Evolutionary conservation across 371 early-diverging fungal species (phyloP).

Genomic region (Syncephalastrum sp.): DNA sequence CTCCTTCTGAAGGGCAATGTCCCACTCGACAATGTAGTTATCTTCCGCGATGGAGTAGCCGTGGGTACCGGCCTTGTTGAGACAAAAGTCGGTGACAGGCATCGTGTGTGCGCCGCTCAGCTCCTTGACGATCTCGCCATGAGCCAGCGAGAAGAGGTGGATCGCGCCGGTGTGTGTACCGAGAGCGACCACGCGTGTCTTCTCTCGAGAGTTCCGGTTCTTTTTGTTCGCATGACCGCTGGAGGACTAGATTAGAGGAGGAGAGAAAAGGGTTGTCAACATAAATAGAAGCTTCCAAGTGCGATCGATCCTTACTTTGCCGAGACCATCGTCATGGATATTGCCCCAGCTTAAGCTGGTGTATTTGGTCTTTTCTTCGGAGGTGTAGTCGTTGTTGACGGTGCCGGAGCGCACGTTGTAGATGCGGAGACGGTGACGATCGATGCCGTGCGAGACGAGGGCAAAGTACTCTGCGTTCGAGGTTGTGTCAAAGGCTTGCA

Average conservation of each 20-base stretch:
- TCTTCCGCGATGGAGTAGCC: conserved; percentile 73
- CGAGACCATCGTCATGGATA: conserved; percentile 41
- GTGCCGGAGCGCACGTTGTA: conserved; percentile 69
- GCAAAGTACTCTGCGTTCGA: conserved; percentile 62
- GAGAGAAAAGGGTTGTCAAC: not conserved
- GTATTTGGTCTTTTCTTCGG: conserved; percentile 58
- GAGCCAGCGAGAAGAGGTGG: conserved; percentile 62
- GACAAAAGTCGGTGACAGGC: conserved; percentile 67
- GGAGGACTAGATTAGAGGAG: conserved; percentile 3
- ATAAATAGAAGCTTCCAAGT: not conserved
- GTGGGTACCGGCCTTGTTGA: conserved; percentile 54
- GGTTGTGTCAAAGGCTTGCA: conserved; percentile 57
- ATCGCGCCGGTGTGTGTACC: conserved; percentile 68
- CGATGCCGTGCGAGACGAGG: conserved; percentile 67
- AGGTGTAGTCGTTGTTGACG: conserved; percentile 61
- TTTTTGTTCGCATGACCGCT: conserved; percentile 49
- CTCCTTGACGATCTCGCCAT: conserved; percentile 56
- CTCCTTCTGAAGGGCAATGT: conserved; percentile 59
- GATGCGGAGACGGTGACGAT: conserved; percentile 69
- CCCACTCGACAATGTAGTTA: conserved; percentile 72
- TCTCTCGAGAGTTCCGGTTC: conserved; percentile 28
- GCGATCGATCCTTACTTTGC: conserved; percentile 22
- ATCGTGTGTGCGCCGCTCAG: conserved; percentile 57
- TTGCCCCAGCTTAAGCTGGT: conserved; percentile 68
- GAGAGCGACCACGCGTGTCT: conserved; percentile 58